Conservation (phyloP, 768 basidiomycete species). For the Hirschioporus abietinus region DNA sequence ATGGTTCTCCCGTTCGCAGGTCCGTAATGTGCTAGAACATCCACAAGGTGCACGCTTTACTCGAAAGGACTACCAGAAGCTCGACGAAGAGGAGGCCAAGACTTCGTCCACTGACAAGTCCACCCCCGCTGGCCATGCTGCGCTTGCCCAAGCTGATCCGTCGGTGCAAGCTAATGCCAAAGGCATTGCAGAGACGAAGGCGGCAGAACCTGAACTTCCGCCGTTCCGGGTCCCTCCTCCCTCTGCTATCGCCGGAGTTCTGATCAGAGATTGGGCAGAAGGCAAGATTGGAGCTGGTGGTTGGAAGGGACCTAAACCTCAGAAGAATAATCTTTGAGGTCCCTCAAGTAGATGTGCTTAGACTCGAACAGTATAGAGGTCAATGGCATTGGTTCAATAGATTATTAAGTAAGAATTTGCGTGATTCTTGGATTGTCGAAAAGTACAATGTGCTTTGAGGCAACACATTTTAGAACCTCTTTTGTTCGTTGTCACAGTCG, state of each 20-base stretch:
- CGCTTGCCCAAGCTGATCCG: conserved; percentile 27
- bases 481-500: too few species aligned
- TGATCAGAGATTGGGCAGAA: conserved; percentile 79
- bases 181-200: conserved; percentile 17
- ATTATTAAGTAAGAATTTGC: too few species aligned
- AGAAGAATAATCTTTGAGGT: not conserved
- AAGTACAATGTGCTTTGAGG: too few species aligned
- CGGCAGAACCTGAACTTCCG: conserved; percentile 32
- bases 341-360: not conserved
- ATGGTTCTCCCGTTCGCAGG: conserved; percentile 79
- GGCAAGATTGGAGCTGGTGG: conserved; percentile 33
- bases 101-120: conserved; percentile 30
- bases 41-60: conserved; percentile 43
- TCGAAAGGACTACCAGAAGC: conserved; percentile 45
- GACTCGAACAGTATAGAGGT: not conserved
- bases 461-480: too few species aligned
- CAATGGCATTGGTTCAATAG: not conserved
- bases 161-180: conserved; percentile 17
- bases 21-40: conserved; percentile 59
- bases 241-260: conserved; percentile 78
- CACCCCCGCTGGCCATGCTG: conserved; percentile 13
- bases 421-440: too few species aligned
- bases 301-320: not conserved
- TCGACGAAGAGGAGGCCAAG: conserved; percentile 29
- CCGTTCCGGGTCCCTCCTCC: conserved; percentile 70